These are phyloP conservation scores for Tuber aestivum DNA, from an alignment of 495 filamentous ascomycete species.

Conservation along the genomic window DNA sequence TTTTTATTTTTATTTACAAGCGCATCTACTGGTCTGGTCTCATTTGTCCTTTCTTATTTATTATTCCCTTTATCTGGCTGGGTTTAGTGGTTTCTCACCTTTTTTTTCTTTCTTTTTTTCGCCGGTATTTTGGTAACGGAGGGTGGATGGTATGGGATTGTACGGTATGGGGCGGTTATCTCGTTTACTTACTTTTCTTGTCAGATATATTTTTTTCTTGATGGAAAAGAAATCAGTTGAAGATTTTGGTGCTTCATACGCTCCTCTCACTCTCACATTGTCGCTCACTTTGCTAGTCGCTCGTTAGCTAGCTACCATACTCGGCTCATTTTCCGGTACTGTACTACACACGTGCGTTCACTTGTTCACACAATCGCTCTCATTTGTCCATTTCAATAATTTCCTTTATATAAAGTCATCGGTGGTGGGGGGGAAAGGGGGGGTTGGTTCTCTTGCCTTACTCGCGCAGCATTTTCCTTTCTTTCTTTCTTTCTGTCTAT, in stretches of 20 bases:
- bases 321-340: neutral
- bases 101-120: too few relatives aligned
- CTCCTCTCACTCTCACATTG: neutral
- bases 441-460: neutral
- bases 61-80: neutral
- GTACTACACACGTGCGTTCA: neutral
- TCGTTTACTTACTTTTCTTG: neutral
- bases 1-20: neutral
- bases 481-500: neutral
- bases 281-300: neutral
- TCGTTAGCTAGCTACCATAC: neutral
- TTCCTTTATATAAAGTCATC: neutral
- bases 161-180: neutral
- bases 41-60: slow-evolving; percentile 4
- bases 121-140: neutral
- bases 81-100: neutral
- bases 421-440: neutral
- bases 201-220: neutral
- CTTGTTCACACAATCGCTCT: neutral
- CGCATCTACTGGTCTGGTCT: slow-evolving; percentile 3
- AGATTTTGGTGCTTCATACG: neutral
- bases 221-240: neutral
- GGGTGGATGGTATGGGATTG: neutral
- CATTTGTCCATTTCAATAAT: neutral
- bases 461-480: neutral